Evolutionary conservation across 495 filamentous ascomycete species (phyloP), one percentile per base, ranked within the genome.

Genomic region (Penicillium dipodomyicola): DNA sequence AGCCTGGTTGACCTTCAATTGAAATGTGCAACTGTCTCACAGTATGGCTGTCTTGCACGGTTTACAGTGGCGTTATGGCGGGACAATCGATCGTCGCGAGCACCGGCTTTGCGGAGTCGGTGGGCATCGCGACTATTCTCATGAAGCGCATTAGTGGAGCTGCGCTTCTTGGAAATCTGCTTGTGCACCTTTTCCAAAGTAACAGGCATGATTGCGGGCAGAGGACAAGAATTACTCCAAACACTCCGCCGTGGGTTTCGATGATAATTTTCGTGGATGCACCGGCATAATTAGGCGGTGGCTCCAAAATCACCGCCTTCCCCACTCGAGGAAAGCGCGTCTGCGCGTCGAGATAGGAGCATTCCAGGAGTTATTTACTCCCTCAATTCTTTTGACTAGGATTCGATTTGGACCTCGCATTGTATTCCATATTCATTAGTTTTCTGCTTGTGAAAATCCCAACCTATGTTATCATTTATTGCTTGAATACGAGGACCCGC

Each of bases 61-160:
- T 79, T 76, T 60, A 85, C 77, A 29, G 83, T 77, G 5, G 80
- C 68, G 27, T 81, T 78, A 52, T 91, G 72, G 69, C 82, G 84
- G 60, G 82, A 82, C 15, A 96, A 72, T 67, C 87, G 90, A 59
- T 92, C 88, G 60, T 92, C 88, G 66, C 92, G 79, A 41, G 83
- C 79, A 54, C 80, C 80, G 15, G 91, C 92, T 32, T 84, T 79
- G 64, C 89, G 87, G 54, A 97, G 72, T 43, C 86, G 82, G 61
- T 85, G 84, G 9, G 84, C 84, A 72, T 95, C 88, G 57, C 91
- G 80, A 65, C 89, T 94, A 69, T 89, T 88, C 65, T 90, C 86
- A 67, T 97, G 91, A 14, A 97, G 77, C 14, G 85, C 79, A 22
- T 82, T 81, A 48, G 87, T 77, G 15, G 77, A 77, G 15, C 82